Evolutionary conservation across 139 green algal genomes (phyloP), one percentile per base, ranked within the genome.

Genomic region (Yamagishiella unicocca): DNA sequence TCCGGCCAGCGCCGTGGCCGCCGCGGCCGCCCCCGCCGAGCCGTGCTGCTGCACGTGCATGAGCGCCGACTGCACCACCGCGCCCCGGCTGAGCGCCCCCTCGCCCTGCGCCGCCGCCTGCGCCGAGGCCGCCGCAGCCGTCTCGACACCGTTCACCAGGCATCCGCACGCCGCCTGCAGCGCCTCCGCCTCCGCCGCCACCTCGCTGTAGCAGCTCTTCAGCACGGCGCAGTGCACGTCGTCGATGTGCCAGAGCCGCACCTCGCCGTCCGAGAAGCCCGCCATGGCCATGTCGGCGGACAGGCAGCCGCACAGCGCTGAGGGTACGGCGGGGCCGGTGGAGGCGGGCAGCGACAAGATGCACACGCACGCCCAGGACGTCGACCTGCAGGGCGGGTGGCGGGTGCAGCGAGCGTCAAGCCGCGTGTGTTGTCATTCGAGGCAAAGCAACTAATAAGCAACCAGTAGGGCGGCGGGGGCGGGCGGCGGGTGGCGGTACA

Each of bases 221-320:
- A 89, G 67, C 50, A 82, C 81, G 6, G 66, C 73, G 22, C 67
- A 33, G 54, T 90, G 80, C 46, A 90, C 43, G 50, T 89, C 83
- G 45, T 89, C 83, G 38, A 54, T 75, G 73, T 89, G 70, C 91
- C 91, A 94, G 75, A 88, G 89, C 50, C 87, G 87, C 70, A 93
- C 70, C 46, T 92, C 78, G 21, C 83, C 89, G 81, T 92, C 89
- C 8, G 29, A 31, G 42, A 82, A 92, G 33, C 89, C 89, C 31
- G 84, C 89, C 45, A 88, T 45, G 55, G 88, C 89, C 68, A 64
- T 73, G 43, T 62, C 66, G 45, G 78, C 21, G 3, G 54, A 55
- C 43, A 92, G n/a, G 12, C n/a, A 67, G 46, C 37, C 67, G 79
- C 89, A 92, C 72, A 92, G 45, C 24, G 84, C 79, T 12, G 78